Conservation (phyloP, 2,329 filamentous ascomycete genomes). For the Penicillium griseofulvum region DNA sequence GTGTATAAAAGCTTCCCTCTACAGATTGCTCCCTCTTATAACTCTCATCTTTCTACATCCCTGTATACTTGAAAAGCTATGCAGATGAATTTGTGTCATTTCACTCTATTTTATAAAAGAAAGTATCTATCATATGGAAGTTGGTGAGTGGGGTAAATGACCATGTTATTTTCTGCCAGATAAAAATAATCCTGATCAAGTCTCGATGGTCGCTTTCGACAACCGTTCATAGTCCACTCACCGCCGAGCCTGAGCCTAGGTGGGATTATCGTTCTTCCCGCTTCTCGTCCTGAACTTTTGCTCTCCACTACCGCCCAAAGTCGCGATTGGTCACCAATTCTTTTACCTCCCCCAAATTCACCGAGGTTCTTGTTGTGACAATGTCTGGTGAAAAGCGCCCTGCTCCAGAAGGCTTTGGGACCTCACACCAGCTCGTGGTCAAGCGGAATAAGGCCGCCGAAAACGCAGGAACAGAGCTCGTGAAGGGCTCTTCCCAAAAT, state of each 20-base stretch:
- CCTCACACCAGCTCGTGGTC: slow-evolving; percentile 71
- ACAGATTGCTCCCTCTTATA: too few relatives aligned
- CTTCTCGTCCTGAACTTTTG: slow-evolving; percentile 18
- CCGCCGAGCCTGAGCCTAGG: slow-evolving; percentile 18
- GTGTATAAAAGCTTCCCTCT: too few relatives aligned
- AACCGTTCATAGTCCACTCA: slow-evolving; percentile 14
- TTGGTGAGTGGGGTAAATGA: background rate
- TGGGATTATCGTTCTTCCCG: slow-evolving; percentile 27
- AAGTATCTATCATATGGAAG: too few relatives aligned
- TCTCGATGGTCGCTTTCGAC: background rate
- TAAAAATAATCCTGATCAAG: background rate
- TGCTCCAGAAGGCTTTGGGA: slow-evolving; percentile 77
- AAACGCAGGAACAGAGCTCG: slow-evolving; percentile 55
- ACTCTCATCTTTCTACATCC: too few relatives aligned
- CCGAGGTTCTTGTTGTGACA: background rate
- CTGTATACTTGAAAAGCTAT: too few relatives aligned
- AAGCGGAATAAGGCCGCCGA: slow-evolving; percentile 79
- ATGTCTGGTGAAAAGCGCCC: slow-evolving; percentile 94
- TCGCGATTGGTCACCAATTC: slow-evolving; percentile 3
- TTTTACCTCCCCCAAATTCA: slow-evolving; percentile 3
- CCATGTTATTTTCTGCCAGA: background rate
- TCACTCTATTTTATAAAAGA: too few relatives aligned
- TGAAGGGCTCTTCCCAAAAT: slow-evolving; percentile 57
- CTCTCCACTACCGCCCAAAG: slow-evolving; percentile 7
- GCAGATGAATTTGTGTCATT: too few relatives aligned